Evolutionary conservation across 139 green algal species (phyloP).

Genomic region (Desmodesmus armatus): DNA sequence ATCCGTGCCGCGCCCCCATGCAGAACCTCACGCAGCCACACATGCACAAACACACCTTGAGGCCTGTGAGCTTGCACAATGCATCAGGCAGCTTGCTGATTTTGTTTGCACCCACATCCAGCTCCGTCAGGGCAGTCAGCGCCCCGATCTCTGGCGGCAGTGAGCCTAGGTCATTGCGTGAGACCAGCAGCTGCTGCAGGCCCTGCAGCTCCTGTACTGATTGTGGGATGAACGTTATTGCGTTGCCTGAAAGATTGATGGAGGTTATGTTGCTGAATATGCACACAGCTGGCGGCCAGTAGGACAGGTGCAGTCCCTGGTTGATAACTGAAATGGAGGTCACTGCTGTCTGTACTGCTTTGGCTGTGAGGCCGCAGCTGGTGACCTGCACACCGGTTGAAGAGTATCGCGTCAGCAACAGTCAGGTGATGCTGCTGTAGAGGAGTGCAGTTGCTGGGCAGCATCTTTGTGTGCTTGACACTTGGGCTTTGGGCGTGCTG

Average conservation of each 20-base stretch:
- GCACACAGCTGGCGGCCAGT: slow-evolving; percentile 29
- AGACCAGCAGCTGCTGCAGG: neutral
- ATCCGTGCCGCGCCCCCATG: no score
- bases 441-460: no score
- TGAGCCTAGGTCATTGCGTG: slow-evolving; percentile 41
- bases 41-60: no score
- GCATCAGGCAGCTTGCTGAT: slow-evolving; percentile 11
- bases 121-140: slow-evolving; percentile 33
- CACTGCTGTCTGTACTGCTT: neutral
- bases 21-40: no score
- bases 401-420: no score
- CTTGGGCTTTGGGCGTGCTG: no score
- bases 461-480: no score
- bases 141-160: slow-evolving; percentile 47
- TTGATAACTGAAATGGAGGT: neutral
- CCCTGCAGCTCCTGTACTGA: slow-evolving; percentile 35
- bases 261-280: slow-evolving; percentile 3
- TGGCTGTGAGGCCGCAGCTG: slow-evolving; percentile 8
- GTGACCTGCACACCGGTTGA: slow-evolving; percentile 32
- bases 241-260: slow-evolving; percentile 26
- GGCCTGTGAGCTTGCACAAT: neutral
- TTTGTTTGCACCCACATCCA: slow-evolving; percentile 48
- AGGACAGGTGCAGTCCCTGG: slow-evolving; percentile 6
- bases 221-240: slow-evolving; percentile 16
- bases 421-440: no score